These are phyloP conservation scores for Raddia distichophylla DNA, from an alignment of 176 grass and related monocot genomes.

Conservation along the genomic window DNA sequence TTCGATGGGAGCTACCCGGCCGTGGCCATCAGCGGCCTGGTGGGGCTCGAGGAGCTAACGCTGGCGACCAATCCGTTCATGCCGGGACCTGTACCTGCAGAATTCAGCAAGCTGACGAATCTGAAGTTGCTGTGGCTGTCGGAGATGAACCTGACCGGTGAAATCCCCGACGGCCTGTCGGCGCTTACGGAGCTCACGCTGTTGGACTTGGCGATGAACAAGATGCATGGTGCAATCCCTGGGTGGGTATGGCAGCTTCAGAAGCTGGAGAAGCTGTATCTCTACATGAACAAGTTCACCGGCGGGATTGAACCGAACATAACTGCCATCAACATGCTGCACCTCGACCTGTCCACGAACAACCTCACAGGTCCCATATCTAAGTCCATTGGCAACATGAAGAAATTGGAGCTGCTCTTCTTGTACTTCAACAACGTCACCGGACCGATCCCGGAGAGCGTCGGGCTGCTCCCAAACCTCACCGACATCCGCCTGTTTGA, in stretches of 20 bases:
- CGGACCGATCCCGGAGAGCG: conserved; percentile 39
- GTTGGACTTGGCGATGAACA: conserved; percentile 8
- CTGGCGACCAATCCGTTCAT: conserved; percentile 35
- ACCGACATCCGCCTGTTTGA: conserved; percentile 4
- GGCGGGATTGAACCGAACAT: background rate
- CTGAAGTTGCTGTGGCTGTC: conserved; percentile 26
- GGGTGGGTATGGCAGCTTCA: conserved; percentile 33
- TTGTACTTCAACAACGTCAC: conserved; percentile 50
- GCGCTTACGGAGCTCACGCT: background rate
- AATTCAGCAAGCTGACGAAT: conserved; percentile 33
- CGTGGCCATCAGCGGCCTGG: conserved; percentile 16
- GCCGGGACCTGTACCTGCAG: background rate
- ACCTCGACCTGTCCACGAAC: conserved; percentile 53
- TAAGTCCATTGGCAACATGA: conserved; percentile 12
- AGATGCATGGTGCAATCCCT: background rate
- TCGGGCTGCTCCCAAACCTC: conserved; percentile 38
- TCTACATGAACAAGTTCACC: background rate
- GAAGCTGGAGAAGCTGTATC: conserved; percentile 35
- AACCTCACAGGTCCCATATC: conserved; percentile 40
- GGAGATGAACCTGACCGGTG: conserved; percentile 24
- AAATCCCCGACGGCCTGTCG: conserved; percentile 9
- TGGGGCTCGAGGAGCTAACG: conserved; percentile 9
- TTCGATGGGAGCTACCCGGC: conserved; percentile 48
- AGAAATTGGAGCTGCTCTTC: conserved; percentile 19
- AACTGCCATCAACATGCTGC: background rate